Evolutionary conservation across 2,329 filamentous ascomycete genomes (phyloP).

Genomic region (Lasiodiplodia sp.): DNA sequence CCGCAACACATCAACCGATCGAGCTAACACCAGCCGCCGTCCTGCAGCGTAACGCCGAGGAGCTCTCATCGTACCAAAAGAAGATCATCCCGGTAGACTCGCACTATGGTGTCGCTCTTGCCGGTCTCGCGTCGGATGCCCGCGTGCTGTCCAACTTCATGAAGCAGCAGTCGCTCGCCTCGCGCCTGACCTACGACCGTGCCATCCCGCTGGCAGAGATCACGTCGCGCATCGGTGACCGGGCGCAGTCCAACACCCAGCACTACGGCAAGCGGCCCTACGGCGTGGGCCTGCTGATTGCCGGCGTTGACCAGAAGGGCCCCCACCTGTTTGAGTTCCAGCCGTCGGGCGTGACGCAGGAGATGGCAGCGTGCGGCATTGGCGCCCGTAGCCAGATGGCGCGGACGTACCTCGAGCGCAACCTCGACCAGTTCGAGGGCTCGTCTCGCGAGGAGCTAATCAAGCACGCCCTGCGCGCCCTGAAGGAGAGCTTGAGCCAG

Average conservation of each 20-base stretch:
- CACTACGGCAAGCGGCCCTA: slow-evolving; percentile 97
- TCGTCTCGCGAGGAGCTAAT: slow-evolving; percentile 85
- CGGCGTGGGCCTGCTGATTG: slow-evolving; percentile 90
- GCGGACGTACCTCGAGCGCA: slow-evolving; percentile 92
- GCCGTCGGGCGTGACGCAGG: slow-evolving; percentile 92
- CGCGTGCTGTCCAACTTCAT: slow-evolving; percentile 99
- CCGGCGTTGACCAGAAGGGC: slow-evolving; percentile 90
- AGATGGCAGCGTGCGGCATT: slow-evolving; percentile 96
- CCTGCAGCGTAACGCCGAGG: slow-evolving; percentile 91
- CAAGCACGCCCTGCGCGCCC: slow-evolving; percentile 84
- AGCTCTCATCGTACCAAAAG: slow-evolving; percentile 99
- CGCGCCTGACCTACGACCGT: slow-evolving; percentile 94
- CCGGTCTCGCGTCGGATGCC: slow-evolving; percentile 95
- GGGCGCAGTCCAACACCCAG: slow-evolving; percentile 97
- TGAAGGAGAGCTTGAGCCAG: slow-evolving; percentile 95
- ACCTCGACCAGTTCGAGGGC: slow-evolving; percentile 81
- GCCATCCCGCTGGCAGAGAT: slow-evolving; percentile 89
- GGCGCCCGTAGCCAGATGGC: slow-evolving; percentile 97
- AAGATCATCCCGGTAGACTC: slow-evolving; percentile 97
- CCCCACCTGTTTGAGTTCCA: slow-evolving; percentile 99
- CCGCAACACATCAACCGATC: background rate
- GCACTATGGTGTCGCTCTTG: slow-evolving; percentile 93
- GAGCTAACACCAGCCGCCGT: slow-evolving; percentile 26
- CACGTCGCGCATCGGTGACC: slow-evolving; percentile 90
- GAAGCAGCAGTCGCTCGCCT: slow-evolving; percentile 97